Conservation (phyloP, 2,329 filamentous ascomycete species). For the Aspergillus ruber region DNA sequence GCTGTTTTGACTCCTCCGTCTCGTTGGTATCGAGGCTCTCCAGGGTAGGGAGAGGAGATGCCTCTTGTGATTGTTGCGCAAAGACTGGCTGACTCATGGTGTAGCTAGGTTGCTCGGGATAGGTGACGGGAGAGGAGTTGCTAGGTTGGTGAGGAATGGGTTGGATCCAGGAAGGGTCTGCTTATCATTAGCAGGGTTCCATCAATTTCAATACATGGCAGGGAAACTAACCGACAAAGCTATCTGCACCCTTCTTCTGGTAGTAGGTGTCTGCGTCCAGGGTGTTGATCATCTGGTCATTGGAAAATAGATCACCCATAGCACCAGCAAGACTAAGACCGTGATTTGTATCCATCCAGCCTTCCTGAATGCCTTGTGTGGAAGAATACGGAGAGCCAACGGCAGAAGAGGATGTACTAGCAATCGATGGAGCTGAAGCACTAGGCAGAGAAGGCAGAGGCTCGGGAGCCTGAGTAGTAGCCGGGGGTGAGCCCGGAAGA, state of each 20-base stretch:
- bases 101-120: conserved; percentile 27
- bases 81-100: conserved; percentile 11
- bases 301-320: conserved; percentile 54
- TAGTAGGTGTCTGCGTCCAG: conserved; percentile 40
- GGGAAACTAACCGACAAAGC: conserved; percentile 26
- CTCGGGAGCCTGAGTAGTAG: conserved; percentile 26
- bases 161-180: conserved; percentile 56
- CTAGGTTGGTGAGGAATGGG: conserved; percentile 34
- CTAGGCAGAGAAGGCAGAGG: conserved; percentile 54
- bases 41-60: conserved; percentile 26
- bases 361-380: conserved; percentile 52
- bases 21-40: conserved; percentile 8
- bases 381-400: conserved; percentile 62
- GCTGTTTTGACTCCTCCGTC: background rate
- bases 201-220: background rate
- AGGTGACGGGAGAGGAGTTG: conserved; percentile 27
- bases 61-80: conserved; percentile 25
- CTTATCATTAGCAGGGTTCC: conserved; percentile 1
- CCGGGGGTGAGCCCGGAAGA: conserved; percentile 18
- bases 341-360: conserved; percentile 50
- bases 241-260: conserved; percentile 37
- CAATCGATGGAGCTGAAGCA: conserved; percentile 53
- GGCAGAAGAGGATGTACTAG: conserved; percentile 56
- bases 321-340: conserved; percentile 59
- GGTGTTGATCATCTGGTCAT: conserved; percentile 42